phyloP scores from a whole-genome alignment of 441 rosid genomes.

The Erodium texanum region DNA sequence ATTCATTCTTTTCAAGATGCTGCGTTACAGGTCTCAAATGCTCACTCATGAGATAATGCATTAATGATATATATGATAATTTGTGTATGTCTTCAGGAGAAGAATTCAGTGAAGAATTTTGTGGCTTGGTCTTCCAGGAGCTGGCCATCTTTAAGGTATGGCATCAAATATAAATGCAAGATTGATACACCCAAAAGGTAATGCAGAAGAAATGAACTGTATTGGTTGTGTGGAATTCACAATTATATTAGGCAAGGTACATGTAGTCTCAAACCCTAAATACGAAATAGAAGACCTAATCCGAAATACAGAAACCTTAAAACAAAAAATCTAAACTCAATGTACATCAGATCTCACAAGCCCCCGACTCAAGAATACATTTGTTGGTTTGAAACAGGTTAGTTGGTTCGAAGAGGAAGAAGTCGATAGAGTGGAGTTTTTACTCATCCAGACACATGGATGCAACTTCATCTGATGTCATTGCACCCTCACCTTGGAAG shows the following conservation, averaged over 20 bases:
- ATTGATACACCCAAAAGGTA: too few species aligned
- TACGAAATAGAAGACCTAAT: too few species aligned
- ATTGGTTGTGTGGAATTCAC: too few species aligned
- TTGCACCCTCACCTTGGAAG: conserved; percentile 92
- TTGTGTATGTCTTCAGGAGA: conserved; percentile 37
- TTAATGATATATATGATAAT: conserved; percentile 12
- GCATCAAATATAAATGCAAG: too few species aligned
- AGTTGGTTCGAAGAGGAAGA: conserved; percentile 37
- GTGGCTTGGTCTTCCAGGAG: conserved; percentile 47
- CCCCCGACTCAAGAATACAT: too few species aligned
- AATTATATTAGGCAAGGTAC: too few species aligned
- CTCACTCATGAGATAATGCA: too few species aligned
- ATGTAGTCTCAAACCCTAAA: too few species aligned
- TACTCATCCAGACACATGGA: conserved; percentile 42
- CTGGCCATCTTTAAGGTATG: conserved; percentile 51
- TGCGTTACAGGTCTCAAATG: conserved; percentile 55
- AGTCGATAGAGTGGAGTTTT: conserved; percentile 45
- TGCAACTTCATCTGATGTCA: conserved; percentile 57
- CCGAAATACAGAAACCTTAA: too few species aligned
- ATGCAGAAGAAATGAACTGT: too few species aligned
- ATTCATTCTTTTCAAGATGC: conserved; percentile 62
- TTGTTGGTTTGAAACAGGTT: conserved; percentile 24
- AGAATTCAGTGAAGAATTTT: conserved; percentile 41
- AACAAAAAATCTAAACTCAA: too few species aligned
- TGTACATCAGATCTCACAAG: too few species aligned